Evolutionary conservation across 1,139 yeast species (phyloP).

Genomic region (Pichia sp.): DNA sequence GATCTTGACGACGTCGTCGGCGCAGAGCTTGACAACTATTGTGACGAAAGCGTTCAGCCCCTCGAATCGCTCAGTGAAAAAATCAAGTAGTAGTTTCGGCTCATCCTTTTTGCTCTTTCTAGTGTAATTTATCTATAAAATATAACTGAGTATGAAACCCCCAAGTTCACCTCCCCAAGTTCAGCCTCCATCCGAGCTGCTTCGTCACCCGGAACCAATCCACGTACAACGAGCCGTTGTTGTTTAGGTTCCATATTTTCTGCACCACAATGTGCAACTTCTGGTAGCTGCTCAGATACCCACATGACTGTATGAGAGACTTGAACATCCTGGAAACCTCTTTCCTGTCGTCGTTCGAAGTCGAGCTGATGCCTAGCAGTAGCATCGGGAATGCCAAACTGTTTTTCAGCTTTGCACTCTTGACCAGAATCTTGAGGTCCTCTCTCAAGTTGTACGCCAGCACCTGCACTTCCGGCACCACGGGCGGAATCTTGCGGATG

Average conservation of each 20-base stretch:
- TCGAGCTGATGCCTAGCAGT: conserved; percentile 47
- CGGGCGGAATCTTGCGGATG: conserved; percentile 43
- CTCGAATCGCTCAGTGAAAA: conserved; percentile 6
- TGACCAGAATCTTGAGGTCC: conserved; percentile 34
- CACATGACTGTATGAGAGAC: conserved; percentile 24
- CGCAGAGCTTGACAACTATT: conserved; percentile 16
- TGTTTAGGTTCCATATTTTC: conserved; percentile 24
- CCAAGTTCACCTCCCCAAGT: conserved; percentile 19
- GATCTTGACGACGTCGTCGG: conserved; percentile 28
- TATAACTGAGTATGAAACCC: too few species aligned
- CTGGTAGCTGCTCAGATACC: conserved; percentile 27
- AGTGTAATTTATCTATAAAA: neutral
- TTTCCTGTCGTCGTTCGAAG: conserved; percentile 35
- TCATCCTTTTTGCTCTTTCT: neutral
- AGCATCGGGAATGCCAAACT: conserved; percentile 48
- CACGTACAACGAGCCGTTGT: conserved; percentile 21
- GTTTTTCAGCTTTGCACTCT: conserved; percentile 44
- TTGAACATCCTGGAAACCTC: conserved; percentile 39
- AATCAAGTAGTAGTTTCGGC: neutral
- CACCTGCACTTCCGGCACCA: conserved; percentile 41
- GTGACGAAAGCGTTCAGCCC: neutral
- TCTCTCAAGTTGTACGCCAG: conserved; percentile 28
- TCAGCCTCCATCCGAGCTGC: conserved; percentile 26
- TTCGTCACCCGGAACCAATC: conserved; percentile 27
- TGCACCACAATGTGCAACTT: conserved; percentile 23